Base-by-base conservation (phyloP, 108 stramenopile genomes). In the Discostella pseudostelligera region DNA sequence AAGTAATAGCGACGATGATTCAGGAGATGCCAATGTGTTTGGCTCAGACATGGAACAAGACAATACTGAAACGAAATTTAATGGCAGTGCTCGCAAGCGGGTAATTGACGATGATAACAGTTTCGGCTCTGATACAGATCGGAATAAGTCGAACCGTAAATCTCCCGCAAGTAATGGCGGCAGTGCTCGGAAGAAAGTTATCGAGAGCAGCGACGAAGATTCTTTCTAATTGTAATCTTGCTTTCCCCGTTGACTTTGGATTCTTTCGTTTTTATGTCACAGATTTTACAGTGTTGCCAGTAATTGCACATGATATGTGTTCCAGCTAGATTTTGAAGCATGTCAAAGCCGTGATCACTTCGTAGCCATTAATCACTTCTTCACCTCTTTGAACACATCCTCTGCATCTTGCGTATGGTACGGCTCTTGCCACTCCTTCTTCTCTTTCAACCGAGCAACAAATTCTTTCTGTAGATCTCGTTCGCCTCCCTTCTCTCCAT, bases 401-500 rank as follows among this genome's bases (percentile, higher is more conserved):
- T 28, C 7, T 11, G 51, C 26, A 53, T 53, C 51, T 53, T 28
- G 51, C 17, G 26, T 53, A 7, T 3, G 17, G 8, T 25, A 19
- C 3, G 51, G 26, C 51, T 53, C 26, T 20, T 53, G 13, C 51
- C 51, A 53, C 3, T 53, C 51, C 51, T 53, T 53, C 51, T 28
- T 53, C 9, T 53, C 51, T 28, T 53, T 53, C 26, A 53, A 28
- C 42, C 42, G 42, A 9, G 81, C 90, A 14, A 82, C 56, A 57
- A 83, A 91, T 70, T 88, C 85, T 59, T 73, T 67, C 47, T 67
- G 57, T 46, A 73, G 59, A 39, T 48, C 53, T 21, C 19, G 43
- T 10, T 64, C 51, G 19, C 44, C 46, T 0, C 43, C 46, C 59
- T 28, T 43, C 25, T 19, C 45, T 13, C 24, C 67, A 39, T 28